Evolutionary conservation across 257 asterid genomes (phyloP).

Genomic region (Leonotis leonurus): DNA sequence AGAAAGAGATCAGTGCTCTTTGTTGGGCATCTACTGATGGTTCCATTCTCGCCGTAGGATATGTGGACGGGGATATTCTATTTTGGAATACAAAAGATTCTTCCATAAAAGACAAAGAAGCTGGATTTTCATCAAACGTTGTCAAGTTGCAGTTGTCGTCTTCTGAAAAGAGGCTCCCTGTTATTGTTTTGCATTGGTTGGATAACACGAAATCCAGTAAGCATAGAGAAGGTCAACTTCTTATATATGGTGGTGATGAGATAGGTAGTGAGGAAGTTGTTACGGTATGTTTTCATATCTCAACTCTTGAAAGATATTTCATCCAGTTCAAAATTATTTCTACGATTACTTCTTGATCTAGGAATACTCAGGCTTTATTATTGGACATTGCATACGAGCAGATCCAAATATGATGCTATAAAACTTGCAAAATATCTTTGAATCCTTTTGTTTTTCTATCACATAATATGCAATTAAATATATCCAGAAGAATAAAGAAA

Average conservation of each 20-base stretch:
- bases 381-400: neutral
- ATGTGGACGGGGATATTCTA: slow-evolving; percentile 81
- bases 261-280: slow-evolving; percentile 79
- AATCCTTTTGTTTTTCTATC: neutral
- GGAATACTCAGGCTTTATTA: neutral
- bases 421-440: neutral
- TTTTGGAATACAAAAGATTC: slow-evolving; percentile 57
- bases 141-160: slow-evolving; percentile 76
- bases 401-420: neutral
- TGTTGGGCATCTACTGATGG: slow-evolving; percentile 91
- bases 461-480: neutral
- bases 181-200: slow-evolving; percentile 75
- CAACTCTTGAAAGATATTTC: slow-evolving; percentile 8
- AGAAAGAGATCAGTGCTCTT: slow-evolving; percentile 80
- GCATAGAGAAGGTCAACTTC: slow-evolving; percentile 56
- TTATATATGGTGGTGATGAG: slow-evolving; percentile 90
- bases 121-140: slow-evolving; percentile 45
- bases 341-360: neutral
- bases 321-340: neutral
- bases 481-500: neutral
- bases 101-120: slow-evolving; percentile 35
- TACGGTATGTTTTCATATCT: slow-evolving; percentile 54
- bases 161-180: slow-evolving; percentile 76
- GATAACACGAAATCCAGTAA: slow-evolving; percentile 44
- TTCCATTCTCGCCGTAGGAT: slow-evolving; percentile 76